Evolutionary conservation across 768 basidiomycete species (phyloP).

Genomic region (Leccinum subgranulosum): DNA sequence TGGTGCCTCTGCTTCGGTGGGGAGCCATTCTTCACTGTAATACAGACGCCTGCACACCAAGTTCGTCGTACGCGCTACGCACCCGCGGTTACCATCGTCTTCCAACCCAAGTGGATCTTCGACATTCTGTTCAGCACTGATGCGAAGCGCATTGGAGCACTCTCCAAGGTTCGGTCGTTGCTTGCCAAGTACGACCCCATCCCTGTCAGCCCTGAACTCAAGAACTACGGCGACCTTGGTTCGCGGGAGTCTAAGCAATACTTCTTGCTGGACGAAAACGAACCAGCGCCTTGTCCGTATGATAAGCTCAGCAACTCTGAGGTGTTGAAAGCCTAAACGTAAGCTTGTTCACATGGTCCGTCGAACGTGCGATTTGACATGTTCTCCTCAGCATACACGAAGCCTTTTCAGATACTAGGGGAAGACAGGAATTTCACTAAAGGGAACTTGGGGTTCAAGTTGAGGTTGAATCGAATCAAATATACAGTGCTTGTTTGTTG

Average conservation of each 20-base stretch:
- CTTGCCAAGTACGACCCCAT: constrained; percentile 20
- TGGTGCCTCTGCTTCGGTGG: constrained; percentile 24
- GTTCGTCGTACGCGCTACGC: constrained; percentile 21
- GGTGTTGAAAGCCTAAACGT: constrained; percentile 2
- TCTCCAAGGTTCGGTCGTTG: constrained; percentile 16
- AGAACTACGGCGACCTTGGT: constrained; percentile 20
- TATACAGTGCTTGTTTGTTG: not conserved
- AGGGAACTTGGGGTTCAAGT: not conserved
- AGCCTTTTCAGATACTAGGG: constrained; percentile 5
- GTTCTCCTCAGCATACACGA: not conserved
- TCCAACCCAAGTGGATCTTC: constrained; percentile 25
- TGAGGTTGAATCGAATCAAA: not conserved
- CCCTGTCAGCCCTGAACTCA: constrained; percentile 20
- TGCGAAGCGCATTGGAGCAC: constrained; percentile 17
- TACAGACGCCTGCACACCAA: constrained; percentile 21
- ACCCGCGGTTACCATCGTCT: constrained; percentile 19
- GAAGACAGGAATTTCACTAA: not conserved
- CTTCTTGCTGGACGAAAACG: constrained; percentile 21
- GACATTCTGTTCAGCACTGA: constrained; percentile 20
- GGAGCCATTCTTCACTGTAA: constrained; percentile 20
- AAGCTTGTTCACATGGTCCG: not conserved
- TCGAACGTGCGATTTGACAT: not conserved
- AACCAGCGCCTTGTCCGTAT: constrained; percentile 19
- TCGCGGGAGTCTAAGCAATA: constrained; percentile 23
- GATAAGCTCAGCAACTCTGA: constrained; percentile 6